phyloP scores from a whole-genome alignment of 352 stramenopile species.

The Saprolegnia diclina region DNA sequence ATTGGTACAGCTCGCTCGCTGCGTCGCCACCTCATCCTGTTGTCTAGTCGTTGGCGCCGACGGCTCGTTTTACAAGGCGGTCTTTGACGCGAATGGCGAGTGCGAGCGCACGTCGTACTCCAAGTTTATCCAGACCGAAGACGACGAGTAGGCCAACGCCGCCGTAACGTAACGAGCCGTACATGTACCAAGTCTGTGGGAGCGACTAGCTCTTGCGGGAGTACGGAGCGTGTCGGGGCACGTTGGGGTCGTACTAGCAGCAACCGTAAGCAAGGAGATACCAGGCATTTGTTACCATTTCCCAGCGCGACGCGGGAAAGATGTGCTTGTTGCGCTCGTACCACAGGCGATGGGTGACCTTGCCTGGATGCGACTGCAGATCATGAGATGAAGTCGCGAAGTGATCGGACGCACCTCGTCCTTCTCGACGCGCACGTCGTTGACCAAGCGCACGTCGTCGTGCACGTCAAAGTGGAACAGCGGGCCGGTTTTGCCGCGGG shows the following conservation, averaged over 20 bases:
- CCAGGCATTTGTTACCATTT: slow-evolving; percentile 66
- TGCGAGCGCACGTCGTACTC: slow-evolving; percentile 87
- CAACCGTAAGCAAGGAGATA: not conserved
- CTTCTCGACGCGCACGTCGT: slow-evolving; percentile 95
- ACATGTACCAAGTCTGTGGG: not conserved
- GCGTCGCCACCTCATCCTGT: not conserved
- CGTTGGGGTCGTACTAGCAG: slow-evolving; percentile 23
- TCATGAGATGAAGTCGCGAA: slow-evolving; percentile 1
- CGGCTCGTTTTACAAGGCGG: slow-evolving; percentile 85
- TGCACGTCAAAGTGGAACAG: slow-evolving; percentile 98
- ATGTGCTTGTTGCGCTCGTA: slow-evolving; percentile 99
- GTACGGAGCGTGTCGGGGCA: slow-evolving; percentile 11
- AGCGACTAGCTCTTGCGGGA: not conserved
- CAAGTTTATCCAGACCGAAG: slow-evolving; percentile 86
- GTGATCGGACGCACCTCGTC: slow-evolving; percentile 70
- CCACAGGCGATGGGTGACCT: slow-evolving; percentile 96
- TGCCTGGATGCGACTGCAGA: slow-evolving; percentile 90
- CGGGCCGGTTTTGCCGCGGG: slow-evolving; percentile 94
- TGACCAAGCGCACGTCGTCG: slow-evolving; percentile 85
- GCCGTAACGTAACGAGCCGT: not conserved
- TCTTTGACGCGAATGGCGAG: slow-evolving; percentile 81
- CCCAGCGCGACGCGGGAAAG: slow-evolving; percentile 97
- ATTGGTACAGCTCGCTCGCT: slow-evolving; percentile 45
- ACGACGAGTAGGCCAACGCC: slow-evolving; percentile 56
- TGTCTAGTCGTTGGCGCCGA: slow-evolving; percentile 72